Percentiles rank a stretch among this genome's conserved stretches.
Evolutionary conservation across 2,329 filamentous ascomycete species (phyloP).

Genomic region (Diplocarpon mali): DNA sequence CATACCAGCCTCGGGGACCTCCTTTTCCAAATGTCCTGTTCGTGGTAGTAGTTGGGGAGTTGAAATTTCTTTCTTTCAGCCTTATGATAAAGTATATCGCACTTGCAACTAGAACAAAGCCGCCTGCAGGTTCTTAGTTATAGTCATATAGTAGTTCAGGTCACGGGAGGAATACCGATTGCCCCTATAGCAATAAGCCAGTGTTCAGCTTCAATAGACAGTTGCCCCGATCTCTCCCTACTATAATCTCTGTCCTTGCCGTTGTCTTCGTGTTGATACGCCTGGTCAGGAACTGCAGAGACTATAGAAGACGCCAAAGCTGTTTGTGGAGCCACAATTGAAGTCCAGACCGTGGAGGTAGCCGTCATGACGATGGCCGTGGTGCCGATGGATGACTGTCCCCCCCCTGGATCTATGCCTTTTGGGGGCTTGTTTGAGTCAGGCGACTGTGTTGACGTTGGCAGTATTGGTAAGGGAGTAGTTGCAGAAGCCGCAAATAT

Average conservation of each 20-base stretch:
- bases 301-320: conserved; percentile 1
- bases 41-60: conserved; percentile 11
- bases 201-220: conserved; percentile 20
- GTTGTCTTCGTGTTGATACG: not conserved
- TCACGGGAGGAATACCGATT: conserved; percentile 18
- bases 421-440: conserved; percentile 6
- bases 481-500: too few relatives aligned
- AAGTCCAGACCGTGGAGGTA: conserved; percentile 5
- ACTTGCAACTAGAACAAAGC: conserved; percentile 22
- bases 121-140: conserved; percentile 15
- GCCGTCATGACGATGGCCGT: conserved; percentile 2
- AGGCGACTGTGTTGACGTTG: not conserved
- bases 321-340: conserved; percentile 4
- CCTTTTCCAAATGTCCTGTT: conserved; percentile 17
- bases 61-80: conserved; percentile 15
- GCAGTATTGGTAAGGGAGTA: too few relatives aligned
- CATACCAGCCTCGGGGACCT: conserved; percentile 19
- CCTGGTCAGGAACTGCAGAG: conserved; percentile 1
- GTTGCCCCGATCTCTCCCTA: not conserved
- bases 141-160: not conserved
- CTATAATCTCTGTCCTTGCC: not conserved
- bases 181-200: conserved; percentile 22
- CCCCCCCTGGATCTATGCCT: conserved; percentile 10
- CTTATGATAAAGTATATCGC: conserved; percentile 20
- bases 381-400: not conserved